phyloP scores from a whole-genome alignment of 2,329 filamentous ascomycete species.

The Albifimbria verrucaria region DNA sequence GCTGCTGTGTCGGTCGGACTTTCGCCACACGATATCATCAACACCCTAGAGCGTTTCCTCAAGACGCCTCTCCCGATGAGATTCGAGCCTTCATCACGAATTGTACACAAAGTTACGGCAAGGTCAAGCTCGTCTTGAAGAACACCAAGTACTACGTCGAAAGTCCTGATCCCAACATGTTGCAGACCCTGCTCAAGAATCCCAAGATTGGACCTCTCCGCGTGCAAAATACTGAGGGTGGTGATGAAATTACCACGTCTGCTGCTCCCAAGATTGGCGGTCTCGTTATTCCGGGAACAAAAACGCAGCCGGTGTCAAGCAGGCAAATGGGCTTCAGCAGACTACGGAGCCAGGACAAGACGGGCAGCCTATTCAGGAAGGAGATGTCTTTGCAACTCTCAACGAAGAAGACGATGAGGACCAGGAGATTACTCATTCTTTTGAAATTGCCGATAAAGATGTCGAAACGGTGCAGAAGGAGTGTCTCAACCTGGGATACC shows the following conservation, averaged over 20 bases:
- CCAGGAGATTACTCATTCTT: conserved; percentile 84
- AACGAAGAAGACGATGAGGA: conserved; percentile 88
- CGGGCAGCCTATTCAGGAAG: conserved; percentile 53
- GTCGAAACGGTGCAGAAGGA: conserved; percentile 88
- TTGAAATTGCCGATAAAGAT: conserved; percentile 79
- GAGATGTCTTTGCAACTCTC: conserved; percentile 67
- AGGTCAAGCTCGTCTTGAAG: conserved; percentile 91
- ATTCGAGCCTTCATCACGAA: conserved; percentile 74
- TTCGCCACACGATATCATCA: conserved; percentile 84
- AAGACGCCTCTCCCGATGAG: conserved; percentile 84
- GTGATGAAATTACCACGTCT: conserved; percentile 70
- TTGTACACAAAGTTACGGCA: conserved; percentile 88
- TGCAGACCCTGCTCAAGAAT: conserved; percentile 85
- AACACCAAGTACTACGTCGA: conserved; percentile 94
- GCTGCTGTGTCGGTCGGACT: conserved; percentile 94
- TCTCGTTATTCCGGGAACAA: conserved; percentile 94
- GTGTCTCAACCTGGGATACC: conserved; percentile 81
- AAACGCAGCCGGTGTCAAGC: conserved; percentile 82
- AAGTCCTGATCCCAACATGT: conserved; percentile 79
- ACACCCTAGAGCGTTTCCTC: conserved; percentile 79
- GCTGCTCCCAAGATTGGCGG: conserved; percentile 82
- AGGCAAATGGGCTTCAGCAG: conserved; percentile 50
- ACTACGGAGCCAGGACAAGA: conserved; percentile 36
- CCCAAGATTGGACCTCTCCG: conserved; percentile 75
- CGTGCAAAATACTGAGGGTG: conserved; percentile 63